Evolutionary conservation across 208 protist genomes (phyloP), one percentile per base, ranked within the genome.

Genomic region (Crithidia bombi): DNA sequence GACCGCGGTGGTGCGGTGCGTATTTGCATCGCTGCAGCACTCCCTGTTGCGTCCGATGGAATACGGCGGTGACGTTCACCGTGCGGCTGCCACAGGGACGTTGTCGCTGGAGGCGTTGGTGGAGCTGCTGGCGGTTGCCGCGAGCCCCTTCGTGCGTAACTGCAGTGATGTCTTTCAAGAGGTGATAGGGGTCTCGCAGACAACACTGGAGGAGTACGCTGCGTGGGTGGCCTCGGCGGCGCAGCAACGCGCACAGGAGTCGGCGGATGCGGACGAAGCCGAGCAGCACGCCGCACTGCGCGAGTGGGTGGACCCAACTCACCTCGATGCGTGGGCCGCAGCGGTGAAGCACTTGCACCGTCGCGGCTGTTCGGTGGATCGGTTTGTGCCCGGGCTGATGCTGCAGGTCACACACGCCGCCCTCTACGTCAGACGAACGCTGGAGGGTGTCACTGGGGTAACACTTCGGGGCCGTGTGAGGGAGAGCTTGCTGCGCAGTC

Each of bases 21-120:
- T 86, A 3, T 81, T 68, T 36, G n/a, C 3, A 14, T 66, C 75
- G 2, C 74, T 91, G 28, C 64, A 65, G 11, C 73, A 43, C 12
- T 26, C 44, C 12, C 49, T 84, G 30, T 33, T 72, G 33, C 35
- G 26, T 23, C 52, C 62, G 3, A 70, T 57, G 54, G 41, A 12
- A 0, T 32, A 64, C 12, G 35, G 43, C 35, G 52, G 28, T 17
- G 30, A 6, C 21, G 10, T 70, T 19, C 52, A 64, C 39, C 19
- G 1, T 5, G n/a, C 12, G 9, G 70, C 63, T 5, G 25, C 56
- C 2, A 41, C 56, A 2, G 64, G 65, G 5, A 39, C 43, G 25
- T 33, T 71, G 19, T 63, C 68, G 36, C 32, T 81, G 38, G 75
- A 75, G 69, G 75, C 66, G 32, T 43, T 75, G 28, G 65, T 81